Base-by-base conservation (phyloP, 441 rosid genomes). In the Theobroma grandiflorum region DNA sequence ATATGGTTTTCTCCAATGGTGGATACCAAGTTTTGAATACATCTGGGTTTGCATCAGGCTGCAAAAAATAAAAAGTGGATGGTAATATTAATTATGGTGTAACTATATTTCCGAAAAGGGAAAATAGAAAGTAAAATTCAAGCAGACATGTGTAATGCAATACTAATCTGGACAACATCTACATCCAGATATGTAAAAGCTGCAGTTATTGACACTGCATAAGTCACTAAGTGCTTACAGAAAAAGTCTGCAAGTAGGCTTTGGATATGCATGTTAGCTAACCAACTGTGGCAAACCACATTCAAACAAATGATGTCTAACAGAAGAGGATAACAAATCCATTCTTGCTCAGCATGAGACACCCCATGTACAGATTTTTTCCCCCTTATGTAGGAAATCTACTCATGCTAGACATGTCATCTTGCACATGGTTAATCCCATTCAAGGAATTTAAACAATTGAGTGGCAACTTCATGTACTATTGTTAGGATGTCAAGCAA, bases 21-120 rank as follows among this genome's bases (percentile, higher is more conserved):
- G 99, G 98, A 83, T 94, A 97, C 99, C 98, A 95, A 85, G 93
- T 89, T 85, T 89, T 94, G 83, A 88, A 92, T 76, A 87, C 89
- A 87, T 90, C 90, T 20, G 91, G 74, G 76, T 85, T 89, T 84
- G 85, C 98, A 75, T 85, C 91, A 82, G 83, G 90, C 98, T 95
- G 91, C 78, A 73, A 80, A 72, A 68, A n/a, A 50, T 35, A 57
- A 26, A 64, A 55, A 45, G 52, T 20, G 40, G 70, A 64, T 11
- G 11, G 49, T 50, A 64, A 37, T 50, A 22, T 63, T 76, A n/a
- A 66, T 76, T 76, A 38, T 65, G 22, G 14, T 20, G 33, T 20
- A 37, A 53, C 37, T 53, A 37, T n/a, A 53, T 35, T 53, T n/a
- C 61, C 49, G 20, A 72, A 53, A 72, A 42, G 33, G 10, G 18